A percentile compares a stretch with the other conserved stretches of the same genome.
These are phyloP conservation scores for Fusarium staphyleae DNA, from an alignment of 2,329 filamentous ascomycete genomes.

Conservation along the genomic window DNA sequence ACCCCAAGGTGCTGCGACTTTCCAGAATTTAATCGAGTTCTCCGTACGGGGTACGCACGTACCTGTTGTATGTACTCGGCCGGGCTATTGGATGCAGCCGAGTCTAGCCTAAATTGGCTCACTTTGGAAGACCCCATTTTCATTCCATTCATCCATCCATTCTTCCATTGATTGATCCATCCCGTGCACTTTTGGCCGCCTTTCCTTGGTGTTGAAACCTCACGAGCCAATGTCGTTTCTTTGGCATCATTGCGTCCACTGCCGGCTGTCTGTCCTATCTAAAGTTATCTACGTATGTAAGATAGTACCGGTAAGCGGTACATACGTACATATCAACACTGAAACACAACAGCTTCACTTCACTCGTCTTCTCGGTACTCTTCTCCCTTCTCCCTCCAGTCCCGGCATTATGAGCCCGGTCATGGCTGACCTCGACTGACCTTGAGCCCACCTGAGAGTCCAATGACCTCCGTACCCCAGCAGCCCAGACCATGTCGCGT, in stretches of 20 bases:
- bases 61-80: slow-evolving; percentile 11
- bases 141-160: slow-evolving; percentile 14
- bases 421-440: slow-evolving; percentile 36
- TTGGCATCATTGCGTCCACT: background rate
- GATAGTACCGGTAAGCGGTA: too few species aligned
- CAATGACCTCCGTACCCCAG: slow-evolving; percentile 24
- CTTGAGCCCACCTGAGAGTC: slow-evolving; percentile 32
- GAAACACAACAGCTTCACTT: slow-evolving; percentile 9
- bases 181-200: background rate
- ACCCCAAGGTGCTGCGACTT: slow-evolving; percentile 22
- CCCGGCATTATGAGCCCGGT: slow-evolving; percentile 32
- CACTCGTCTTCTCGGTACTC: slow-evolving; percentile 15
- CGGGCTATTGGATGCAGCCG: slow-evolving; percentile 30
- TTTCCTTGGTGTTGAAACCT: background rate
- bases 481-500: slow-evolving; percentile 4
- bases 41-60: too few species aligned
- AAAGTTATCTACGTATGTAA: too few species aligned
- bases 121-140: slow-evolving; percentile 32
- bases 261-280: too few species aligned
- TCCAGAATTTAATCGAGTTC: too few species aligned
- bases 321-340: too few species aligned
- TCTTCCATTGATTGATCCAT: slow-evolving; percentile 12
- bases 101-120: slow-evolving; percentile 39
- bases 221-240: slow-evolving; percentile 7
- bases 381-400: slow-evolving; percentile 30